These are phyloP conservation scores for Hypoxylon trugodes DNA, from an alignment of 495 filamentous ascomycete species.

Conservation along the genomic window DNA sequence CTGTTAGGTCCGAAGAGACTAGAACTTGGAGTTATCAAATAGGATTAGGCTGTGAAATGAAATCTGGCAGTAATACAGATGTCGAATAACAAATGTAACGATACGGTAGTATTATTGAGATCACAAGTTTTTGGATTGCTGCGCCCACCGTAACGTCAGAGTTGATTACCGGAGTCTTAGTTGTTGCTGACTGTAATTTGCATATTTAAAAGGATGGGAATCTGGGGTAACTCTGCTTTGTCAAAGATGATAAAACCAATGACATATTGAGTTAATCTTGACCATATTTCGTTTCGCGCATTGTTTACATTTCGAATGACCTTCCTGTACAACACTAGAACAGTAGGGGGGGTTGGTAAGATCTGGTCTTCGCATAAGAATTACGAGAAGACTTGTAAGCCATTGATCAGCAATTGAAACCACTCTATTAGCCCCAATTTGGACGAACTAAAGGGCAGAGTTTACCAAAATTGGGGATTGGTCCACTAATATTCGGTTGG, in stretches of 20 bases:
- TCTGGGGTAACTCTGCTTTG: slow-evolving; percentile 17
- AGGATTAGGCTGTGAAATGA: too few species aligned
- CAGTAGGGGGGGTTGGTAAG: slow-evolving; percentile 2
- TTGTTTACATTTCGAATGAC: too few species aligned
- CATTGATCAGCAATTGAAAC: slow-evolving; percentile 29
- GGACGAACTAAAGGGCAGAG: slow-evolving; percentile 3
- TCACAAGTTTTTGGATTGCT: background rate
- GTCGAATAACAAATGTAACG: too few species aligned
- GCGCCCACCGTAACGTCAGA: background rate
- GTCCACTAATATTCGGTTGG: slow-evolving; percentile 6
- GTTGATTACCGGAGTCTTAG: slow-evolving; percentile 16
- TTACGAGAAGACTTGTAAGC: slow-evolving; percentile 33
- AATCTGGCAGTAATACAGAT: too few species aligned
- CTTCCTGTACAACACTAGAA: slow-evolving; percentile 2
- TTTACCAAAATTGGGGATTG: slow-evolving; percentile 1
- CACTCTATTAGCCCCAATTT: slow-evolving; percentile 19
- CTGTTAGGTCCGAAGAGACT: too few species aligned
- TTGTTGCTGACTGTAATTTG: slow-evolving; percentile 14
- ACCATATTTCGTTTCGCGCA: background rate
- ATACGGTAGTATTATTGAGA: too few species aligned
- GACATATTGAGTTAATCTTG: background rate
- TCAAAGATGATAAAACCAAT: slow-evolving; percentile 27
- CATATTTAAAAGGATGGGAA: background rate
- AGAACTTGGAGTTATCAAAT: too few species aligned
- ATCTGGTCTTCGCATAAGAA: slow-evolving; percentile 26